Evolutionary conservation across 164 flowering plant species (phyloP), one percentile per base, ranked within the genome.

Genomic region (Magnolia sinica): DNA sequence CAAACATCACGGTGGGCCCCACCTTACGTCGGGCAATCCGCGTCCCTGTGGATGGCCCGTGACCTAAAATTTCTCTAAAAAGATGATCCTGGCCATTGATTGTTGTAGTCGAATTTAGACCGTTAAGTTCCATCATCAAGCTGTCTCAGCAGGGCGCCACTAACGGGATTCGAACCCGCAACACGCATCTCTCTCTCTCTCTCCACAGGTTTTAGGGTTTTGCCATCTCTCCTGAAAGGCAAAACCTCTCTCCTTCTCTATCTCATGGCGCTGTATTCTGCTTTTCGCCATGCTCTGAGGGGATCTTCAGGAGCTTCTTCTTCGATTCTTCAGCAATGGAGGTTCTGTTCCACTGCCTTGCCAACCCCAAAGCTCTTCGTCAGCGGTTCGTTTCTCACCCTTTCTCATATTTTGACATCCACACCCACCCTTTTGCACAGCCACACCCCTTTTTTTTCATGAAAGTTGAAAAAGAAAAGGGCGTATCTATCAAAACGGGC

Each of bases 351-450:
- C 8, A 27, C 76, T 1, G 88, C 94, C 22, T 88, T 92, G 74
- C 86, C 91, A 19, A 75, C 85, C 6, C 89, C 97, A 0, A 92
- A 88, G 87, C 93, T 92, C 74, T 92, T 92, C 84, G 74, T 91
- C 78, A 91, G 92, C 74, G 97, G 94, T 92, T 83, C 63, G 45
- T 78, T 23, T 67, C 50, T 8, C 51, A 24, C 61, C 50, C 49
- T 6, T 55, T 55, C 61, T 8, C 45, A 37, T 37, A 37, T 37
- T 3, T 37, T 37, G 45, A 37, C 45, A 37, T 37, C 45, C 45
- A 37, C 45, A 37, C 45, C 37, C 45, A 37, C 4, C 45, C 45
- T 37, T 37, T 37, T 4, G 45, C 45, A 37, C 45, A 37, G 45
- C 45, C 45, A 3, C 45, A 3, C 0, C 4, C 45, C 3, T 37